Evolutionary conservation across 2,329 filamentous ascomycete species (phyloP).

Genomic region (Trichoderma koningiopsis): DNA sequence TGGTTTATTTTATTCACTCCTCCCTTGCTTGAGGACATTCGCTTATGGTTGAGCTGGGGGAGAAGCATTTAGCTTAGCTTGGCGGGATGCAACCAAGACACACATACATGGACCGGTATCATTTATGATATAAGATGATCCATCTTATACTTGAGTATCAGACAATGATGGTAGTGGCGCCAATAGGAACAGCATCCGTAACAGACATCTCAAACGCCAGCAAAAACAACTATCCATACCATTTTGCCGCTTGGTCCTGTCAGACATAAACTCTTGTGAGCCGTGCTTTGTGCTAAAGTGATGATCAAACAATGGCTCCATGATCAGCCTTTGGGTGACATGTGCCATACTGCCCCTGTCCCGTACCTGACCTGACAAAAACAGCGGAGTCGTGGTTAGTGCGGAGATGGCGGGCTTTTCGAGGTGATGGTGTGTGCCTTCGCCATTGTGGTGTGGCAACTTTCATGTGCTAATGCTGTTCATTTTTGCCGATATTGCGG

Average conservation of each 20-base stretch:
- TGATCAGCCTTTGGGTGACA: constrained; percentile 15
- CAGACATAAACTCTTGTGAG: not conserved
- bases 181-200: not conserved
- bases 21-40: not conserved
- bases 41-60: not conserved
- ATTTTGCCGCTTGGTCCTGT: not conserved
- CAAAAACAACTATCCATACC: not conserved
- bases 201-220: not conserved
- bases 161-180: not conserved
- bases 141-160: not conserved
- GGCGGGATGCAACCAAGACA: not conserved
- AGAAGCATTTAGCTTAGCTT: not conserved
- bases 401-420: not conserved
- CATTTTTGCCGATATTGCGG: not conserved
- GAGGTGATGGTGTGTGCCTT: not conserved
- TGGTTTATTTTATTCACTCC: not conserved
- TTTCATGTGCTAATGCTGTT: not conserved
- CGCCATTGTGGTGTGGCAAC: not conserved
- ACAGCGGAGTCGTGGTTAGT: constrained; percentile 10
- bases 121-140: not conserved
- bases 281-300: constrained; percentile 18
- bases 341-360: constrained; percentile 13
- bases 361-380: not conserved
- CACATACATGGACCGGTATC: not conserved
- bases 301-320: constrained; percentile 22